A percentile compares a stretch with the other conserved stretches of the same genome.
These are phyloP conservation scores for Kwoniella sp. DNA, from an alignment of 768 basidiomycete genomes.

Conservation along the genomic window DNA sequence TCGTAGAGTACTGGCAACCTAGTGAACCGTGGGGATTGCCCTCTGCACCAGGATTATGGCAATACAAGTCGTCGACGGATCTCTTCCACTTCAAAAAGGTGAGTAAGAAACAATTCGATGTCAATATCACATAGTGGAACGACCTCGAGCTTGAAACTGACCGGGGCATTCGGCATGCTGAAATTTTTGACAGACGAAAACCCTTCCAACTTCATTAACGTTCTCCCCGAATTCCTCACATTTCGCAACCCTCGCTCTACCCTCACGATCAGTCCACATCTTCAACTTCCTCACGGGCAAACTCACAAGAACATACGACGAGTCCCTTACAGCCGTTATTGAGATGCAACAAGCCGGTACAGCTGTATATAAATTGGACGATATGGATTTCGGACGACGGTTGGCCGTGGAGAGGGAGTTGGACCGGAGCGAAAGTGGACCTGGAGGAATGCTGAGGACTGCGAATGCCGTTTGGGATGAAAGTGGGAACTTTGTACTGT, in stretches of 20 bases:
- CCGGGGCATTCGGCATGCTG: no score
- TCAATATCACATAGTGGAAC: no score
- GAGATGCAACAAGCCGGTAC: constrained; percentile 99
- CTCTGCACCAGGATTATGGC: constrained; percentile 77
- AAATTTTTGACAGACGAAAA: constrained; percentile 84
- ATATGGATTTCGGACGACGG: constrained; percentile 99
- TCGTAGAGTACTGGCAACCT: constrained; percentile 95
- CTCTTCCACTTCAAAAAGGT: constrained; percentile 99
- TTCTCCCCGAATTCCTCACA: constrained; percentile 85
- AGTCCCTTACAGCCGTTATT: constrained; percentile 85
- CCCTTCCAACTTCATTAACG: constrained; percentile 85
- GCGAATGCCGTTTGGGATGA: constrained; percentile 97
- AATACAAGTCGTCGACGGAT: constrained; percentile 86
- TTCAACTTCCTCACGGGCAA: constrained; percentile 91
- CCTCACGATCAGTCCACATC: constrained; percentile 89
- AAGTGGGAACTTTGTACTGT: constrained; percentile 89
- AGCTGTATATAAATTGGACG: constrained; percentile 84
- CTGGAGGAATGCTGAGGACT: constrained; percentile 61
- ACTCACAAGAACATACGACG: constrained; percentile 89
- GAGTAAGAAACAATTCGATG: constrained; percentile 12
- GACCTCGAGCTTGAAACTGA: no score
- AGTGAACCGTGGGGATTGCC: constrained; percentile 83
- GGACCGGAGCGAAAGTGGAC: constrained; percentile 64
- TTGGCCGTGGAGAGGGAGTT: constrained; percentile 88
- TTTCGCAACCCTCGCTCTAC: constrained; percentile 85